phyloP scores from a whole-genome alignment of 148 eudicot genomes.

The Camellia japonica region DNA sequence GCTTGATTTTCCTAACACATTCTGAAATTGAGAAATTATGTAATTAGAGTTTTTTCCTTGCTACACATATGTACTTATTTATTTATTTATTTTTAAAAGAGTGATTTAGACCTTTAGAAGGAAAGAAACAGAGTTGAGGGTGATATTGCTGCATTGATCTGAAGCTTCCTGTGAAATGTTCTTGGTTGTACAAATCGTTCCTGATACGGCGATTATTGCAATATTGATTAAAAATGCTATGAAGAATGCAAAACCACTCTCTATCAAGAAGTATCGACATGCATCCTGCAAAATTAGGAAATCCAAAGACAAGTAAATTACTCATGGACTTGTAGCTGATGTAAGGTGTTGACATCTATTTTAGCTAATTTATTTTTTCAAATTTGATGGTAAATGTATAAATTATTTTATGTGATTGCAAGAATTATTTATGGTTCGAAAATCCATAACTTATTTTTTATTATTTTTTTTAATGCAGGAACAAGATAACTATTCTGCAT shows the following conservation, averaged over 20 bases:
- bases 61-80: neutral
- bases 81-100: neutral
- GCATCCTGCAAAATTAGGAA: constrained; percentile 59
- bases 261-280: constrained; percentile 71
- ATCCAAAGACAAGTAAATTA: neutral
- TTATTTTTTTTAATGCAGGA: neutral
- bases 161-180: constrained; percentile 25
- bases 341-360: no score
- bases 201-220: constrained; percentile 71
- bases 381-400: no score
- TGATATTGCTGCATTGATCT: constrained; percentile 50
- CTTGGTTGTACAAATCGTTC: constrained; percentile 52
- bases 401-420: no score
- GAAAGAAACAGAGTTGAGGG: constrained; percentile 68
- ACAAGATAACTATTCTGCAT: neutral
- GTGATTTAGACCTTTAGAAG: constrained; percentile 45
- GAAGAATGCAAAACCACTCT: constrained; percentile 85
- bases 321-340: neutral
- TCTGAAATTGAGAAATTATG: constrained; percentile 24
- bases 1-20: constrained; percentile 68
- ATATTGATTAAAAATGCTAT: constrained; percentile 80
- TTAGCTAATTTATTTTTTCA: no score
- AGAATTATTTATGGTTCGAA: no score
- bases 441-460: no score
- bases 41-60: neutral